phyloP scores from a whole-genome alignment of 1,284 basidiomycete genomes.

The Cutaneotrichosporon arboriforme region DNA sequence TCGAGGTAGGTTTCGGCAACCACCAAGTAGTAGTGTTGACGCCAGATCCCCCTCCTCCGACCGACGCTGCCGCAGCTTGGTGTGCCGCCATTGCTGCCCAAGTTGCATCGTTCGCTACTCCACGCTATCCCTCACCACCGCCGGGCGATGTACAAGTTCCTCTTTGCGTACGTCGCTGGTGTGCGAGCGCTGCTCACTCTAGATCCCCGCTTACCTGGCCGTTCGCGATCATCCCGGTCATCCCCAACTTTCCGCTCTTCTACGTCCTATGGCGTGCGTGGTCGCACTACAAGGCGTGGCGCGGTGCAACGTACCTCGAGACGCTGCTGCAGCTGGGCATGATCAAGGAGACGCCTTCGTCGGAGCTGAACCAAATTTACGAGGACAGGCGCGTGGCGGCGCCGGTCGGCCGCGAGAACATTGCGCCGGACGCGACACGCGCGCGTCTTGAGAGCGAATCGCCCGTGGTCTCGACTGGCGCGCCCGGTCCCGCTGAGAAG shows the following conservation, averaged over 20 bases:
- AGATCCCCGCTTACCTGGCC: slow-evolving; percentile 45
- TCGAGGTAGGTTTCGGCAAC: slow-evolving; percentile 28
- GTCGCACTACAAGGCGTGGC: slow-evolving; percentile 49
- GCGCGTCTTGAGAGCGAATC: neutral
- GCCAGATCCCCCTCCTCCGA: slow-evolving; percentile 40
- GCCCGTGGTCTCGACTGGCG: neutral
- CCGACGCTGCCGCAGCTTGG: slow-evolving; percentile 27
- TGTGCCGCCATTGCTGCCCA: slow-evolving; percentile 34
- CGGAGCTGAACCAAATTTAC: slow-evolving; percentile 31
- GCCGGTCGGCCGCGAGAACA: slow-evolving; percentile 1
- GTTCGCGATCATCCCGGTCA: slow-evolving; percentile 50
- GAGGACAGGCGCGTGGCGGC: neutral
- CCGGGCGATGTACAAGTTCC: slow-evolving; percentile 36
- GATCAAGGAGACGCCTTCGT: slow-evolving; percentile 32
- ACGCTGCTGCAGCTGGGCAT: slow-evolving; percentile 36
- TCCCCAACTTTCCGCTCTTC: slow-evolving; percentile 52
- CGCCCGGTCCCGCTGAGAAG: neutral
- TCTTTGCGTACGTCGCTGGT: slow-evolving; percentile 24
- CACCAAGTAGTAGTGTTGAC: neutral
- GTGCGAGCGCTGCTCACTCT: neutral
- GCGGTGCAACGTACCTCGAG: slow-evolving; percentile 44
- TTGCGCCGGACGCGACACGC: slow-evolving; percentile 2
- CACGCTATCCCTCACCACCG: slow-evolving; percentile 44
- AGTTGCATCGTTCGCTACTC: slow-evolving; percentile 36
- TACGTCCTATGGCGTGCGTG: slow-evolving; percentile 52